Conservation (phyloP, 2,329 filamentous ascomycete species). For the Botryotinia globosa region DNA sequence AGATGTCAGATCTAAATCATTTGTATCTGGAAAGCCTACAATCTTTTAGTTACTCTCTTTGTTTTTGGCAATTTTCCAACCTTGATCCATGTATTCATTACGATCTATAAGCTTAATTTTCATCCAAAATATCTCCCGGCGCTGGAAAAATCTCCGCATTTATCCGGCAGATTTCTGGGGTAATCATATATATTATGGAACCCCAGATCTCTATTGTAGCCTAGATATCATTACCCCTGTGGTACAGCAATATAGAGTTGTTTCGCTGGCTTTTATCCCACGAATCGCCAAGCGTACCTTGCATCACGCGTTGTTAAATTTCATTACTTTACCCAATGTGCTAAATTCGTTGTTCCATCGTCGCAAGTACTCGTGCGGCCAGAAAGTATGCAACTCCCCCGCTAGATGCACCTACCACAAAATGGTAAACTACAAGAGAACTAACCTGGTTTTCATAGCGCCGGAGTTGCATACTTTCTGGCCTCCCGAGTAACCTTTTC, state of each 20-base stretch:
- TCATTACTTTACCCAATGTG: not conserved
- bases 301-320: constrained; percentile 1
- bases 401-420: no score
- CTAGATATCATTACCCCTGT: not conserved
- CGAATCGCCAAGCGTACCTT: constrained; percentile 13
- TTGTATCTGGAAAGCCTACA: not conserved
- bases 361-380: no score
- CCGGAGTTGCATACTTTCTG: no score
- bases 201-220: not conserved
- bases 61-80: no score
- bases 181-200: not conserved
- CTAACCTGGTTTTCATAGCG: no score
- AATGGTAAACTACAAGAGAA: no score
- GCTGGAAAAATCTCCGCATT: not conserved
- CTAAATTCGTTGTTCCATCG: not conserved
- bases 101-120: not conserved
- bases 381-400: no score
- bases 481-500: not conserved
- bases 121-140: not conserved
- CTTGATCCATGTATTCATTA: not conserved
- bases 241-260: not conserved
- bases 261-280: constrained; percentile 6
- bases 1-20: not conserved
- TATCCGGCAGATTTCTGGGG: not conserved
- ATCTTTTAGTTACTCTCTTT: no score